A percentile compares a stretch with the other conserved stretches of the same genome.
These are phyloP conservation scores for Condylostoma magnum DNA, from an alignment of 169 alveolate species.

Conservation along the genomic window DNA sequence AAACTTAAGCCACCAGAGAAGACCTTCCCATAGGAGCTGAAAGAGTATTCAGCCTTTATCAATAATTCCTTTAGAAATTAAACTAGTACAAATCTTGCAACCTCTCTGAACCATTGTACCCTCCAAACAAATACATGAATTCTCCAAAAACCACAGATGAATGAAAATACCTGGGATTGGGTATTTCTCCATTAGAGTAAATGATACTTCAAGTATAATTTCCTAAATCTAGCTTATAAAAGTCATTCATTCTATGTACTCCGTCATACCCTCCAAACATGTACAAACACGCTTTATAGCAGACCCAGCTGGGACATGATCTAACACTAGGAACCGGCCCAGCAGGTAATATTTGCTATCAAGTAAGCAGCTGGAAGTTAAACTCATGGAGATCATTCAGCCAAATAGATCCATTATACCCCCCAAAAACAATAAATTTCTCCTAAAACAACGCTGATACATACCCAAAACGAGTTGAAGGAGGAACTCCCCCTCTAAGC, in stretches of 20 bases:
- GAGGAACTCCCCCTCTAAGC: slow-evolving; percentile 35
- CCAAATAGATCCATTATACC: slow-evolving; percentile 85
- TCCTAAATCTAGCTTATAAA: slow-evolving; percentile 65
- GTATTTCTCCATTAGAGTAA: slow-evolving; percentile 55
- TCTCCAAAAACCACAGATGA: slow-evolving; percentile 77
- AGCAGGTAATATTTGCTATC: slow-evolving; percentile 38
- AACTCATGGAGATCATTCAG: slow-evolving; percentile 79
- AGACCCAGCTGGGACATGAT: slow-evolving; percentile 63
- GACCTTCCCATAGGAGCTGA: slow-evolving; percentile 83
- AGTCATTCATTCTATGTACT: slow-evolving; percentile 68
- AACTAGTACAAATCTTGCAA: slow-evolving; percentile 84
- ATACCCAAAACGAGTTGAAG: slow-evolving; percentile 38
- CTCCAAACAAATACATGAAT: slow-evolving; percentile 84
- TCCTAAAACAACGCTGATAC: slow-evolving; percentile 60
- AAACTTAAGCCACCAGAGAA: slow-evolving; percentile 72
- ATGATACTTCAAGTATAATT: slow-evolving; percentile 51
- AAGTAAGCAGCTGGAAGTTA: slow-evolving; percentile 56
- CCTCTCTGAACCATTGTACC: slow-evolving; percentile 83
- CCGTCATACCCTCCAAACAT: slow-evolving; percentile 79
- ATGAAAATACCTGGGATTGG: slow-evolving; percentile 85
- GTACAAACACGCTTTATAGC: slow-evolving; percentile 55
- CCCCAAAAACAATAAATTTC: slow-evolving; percentile 77
- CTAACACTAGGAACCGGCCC: slow-evolving; percentile 61
- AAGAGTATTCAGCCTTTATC: slow-evolving; percentile 63
- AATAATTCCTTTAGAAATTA: slow-evolving; percentile 47